Base-by-base conservation (phyloP, 331 rosid species). In the Dryas integrifolia region DNA sequence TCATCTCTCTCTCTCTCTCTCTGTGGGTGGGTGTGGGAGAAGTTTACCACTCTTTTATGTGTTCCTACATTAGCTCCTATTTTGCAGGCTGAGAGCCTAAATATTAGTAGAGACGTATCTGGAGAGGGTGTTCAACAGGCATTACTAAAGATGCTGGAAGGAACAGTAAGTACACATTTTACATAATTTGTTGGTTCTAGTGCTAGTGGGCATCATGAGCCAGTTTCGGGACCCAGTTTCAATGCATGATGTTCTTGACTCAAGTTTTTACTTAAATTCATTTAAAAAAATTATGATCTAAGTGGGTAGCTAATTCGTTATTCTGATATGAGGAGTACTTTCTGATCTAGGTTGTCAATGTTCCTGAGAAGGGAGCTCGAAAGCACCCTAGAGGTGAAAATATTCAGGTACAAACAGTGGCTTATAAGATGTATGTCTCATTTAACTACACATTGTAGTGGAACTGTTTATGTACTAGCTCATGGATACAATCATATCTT, bases 61-160 rank as follows among this genome's bases (percentile, higher is more conserved):
- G 21, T 76, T 56, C 81, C 43, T 30, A 35, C 62, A 69, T 78
- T 70, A 52, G 62, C 70, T 66, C 65, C 30, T 60, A 52, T 45
- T 49, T 89, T 78, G 24, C 88, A 95, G 98, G 92, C 98, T 9
- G 98, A 95, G 81, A 95, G 98, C 84, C 90, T 91, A 69, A 91
- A 91, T 66, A 91, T 95, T 74, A 95, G 98, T 80, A 86, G 98
- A 75, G 98, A 95, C 83, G 98, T 95, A 57, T 95, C 98, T 0
- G 98, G 98, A 9, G 98, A 95, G 80, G 98, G 98, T 72, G 98
- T 95, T 80, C 98, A 95, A 71, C 97, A 95, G 81, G 98, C 97
- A 67, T 83, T 95, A 40, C 84, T 95, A 52, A 95, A 95, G 88
- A 91, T 95, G 97, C 96, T 95, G 43, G 98, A 95, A 87, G 98